Base-by-base conservation (phyloP, 2,329 filamentous ascomycete species). In the Mollisia scopiformis region DNA sequence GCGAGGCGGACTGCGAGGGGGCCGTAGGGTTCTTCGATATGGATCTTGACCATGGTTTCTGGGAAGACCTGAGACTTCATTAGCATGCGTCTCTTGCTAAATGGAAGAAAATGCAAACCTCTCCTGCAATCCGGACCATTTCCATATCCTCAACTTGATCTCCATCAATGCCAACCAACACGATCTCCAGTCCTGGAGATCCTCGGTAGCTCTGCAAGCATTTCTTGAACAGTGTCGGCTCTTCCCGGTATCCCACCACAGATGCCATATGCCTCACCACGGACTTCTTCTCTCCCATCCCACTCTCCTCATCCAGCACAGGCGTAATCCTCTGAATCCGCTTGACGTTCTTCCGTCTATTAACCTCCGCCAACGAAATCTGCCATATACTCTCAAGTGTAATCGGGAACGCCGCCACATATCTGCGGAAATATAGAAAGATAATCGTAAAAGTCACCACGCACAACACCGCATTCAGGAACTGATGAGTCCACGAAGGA, bases 361-460 rank as follows among this genome's bases (percentile, higher is more conserved):
- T 65, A 5, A 65, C 50, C 52, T 65, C 63, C 5, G 63, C 63
- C 10, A 65, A 28, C 2, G 49, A 61, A 16, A 65, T 63, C 23
- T 65, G 63, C 63, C 63, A 65, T 39, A 65, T 51, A 57, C 60
- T 64, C 53, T 64, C 62, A 27, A 62, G 3, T 2, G 62, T 64
- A 13, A 64, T 55, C 14, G 62, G 62, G 31, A 59, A 62, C 13
- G 56, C 39, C 25, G 49, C 53, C n/a, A 64, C 30, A 49, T 41
- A 58, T 52, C 51, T 49, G 35, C 50, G 46, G 43, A 61, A 54
- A 60, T 64, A 64, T 23, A 57, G 10, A 30, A 58, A 64, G 14
- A 64, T 56, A 13, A 53, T 28, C 19, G 58, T 46, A 28, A 64
- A 62, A 23, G 19, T 53, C n/a, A 52, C 31, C 6, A 64, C n/a